Percentiles rank a stretch among this genome's conserved stretches.
Evolutionary conservation across 2,329 filamentous ascomycete species (phyloP).

Genomic region (Botryotinia calthae): DNA sequence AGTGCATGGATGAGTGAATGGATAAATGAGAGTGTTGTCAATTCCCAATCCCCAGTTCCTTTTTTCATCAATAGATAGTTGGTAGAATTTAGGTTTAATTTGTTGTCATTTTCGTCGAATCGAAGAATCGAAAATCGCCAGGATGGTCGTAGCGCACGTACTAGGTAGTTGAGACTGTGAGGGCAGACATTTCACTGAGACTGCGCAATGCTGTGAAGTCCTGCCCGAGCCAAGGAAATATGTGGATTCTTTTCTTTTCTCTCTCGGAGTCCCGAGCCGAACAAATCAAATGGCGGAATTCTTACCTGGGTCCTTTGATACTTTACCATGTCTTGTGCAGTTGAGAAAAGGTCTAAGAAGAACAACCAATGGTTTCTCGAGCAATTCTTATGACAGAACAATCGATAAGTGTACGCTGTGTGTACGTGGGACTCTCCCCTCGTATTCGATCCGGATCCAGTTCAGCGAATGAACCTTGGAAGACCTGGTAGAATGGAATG

Average conservation of each 20-base stretch:
- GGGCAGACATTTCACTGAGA: neutral
- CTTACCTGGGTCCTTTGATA: neutral
- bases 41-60: neutral
- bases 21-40: neutral
- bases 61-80: neutral
- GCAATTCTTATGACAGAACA: neutral
- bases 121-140: neutral
- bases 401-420: neutral
- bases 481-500: neutral
- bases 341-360: neutral
- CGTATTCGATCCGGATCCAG: neutral
- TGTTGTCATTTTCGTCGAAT: conserved; percentile 6
- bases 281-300: neutral
- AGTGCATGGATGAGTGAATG: neutral
- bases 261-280: neutral
- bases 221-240: neutral
- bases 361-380: neutral
- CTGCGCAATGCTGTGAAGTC: neutral
- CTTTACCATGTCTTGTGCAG: neutral
- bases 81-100: neutral
- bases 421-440: neutral
- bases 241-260: neutral
- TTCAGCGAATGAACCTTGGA: neutral
- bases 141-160: neutral
- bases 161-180: neutral